Evolutionary conservation across 106 monocot species (phyloP).

Genomic region (Dioscorea zingiberensis): DNA sequence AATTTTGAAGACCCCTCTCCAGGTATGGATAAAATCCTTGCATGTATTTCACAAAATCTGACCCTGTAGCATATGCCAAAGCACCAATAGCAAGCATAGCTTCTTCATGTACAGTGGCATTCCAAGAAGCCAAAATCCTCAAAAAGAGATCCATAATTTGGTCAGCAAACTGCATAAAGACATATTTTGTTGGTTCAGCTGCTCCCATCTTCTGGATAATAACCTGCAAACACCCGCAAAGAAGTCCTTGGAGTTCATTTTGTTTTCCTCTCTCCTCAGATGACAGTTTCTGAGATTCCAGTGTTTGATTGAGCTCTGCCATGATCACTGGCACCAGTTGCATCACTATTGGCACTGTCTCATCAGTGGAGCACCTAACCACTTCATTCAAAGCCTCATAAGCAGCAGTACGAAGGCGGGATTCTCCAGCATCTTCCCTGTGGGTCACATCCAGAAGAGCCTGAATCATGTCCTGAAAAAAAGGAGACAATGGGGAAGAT

Average conservation of each 20-base stretch:
- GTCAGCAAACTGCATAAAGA: slow-evolving; percentile 25
- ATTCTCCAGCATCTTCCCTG: slow-evolving; percentile 39
- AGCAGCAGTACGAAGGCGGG: slow-evolving; percentile 25
- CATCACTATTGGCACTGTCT: slow-evolving; percentile 26
- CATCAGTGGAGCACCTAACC: slow-evolving; percentile 31
- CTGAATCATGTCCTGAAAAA: slow-evolving; percentile 34
- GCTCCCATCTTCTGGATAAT: slow-evolving; percentile 38
- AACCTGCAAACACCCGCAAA: slow-evolving; percentile 42
- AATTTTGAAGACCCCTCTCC: slow-evolving; percentile 45
- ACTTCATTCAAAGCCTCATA: slow-evolving; percentile 42
- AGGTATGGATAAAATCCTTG: slow-evolving; percentile 34
- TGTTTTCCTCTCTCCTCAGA: slow-evolving; percentile 21
- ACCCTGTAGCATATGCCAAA: slow-evolving; percentile 28
- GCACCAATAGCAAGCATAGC: slow-evolving; percentile 43
- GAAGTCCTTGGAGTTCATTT: slow-evolving; percentile 36
- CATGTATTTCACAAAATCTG: slow-evolving; percentile 31
- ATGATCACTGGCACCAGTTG: slow-evolving; percentile 32
- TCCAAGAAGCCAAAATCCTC: slow-evolving; percentile 29
- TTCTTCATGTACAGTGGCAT: slow-evolving; percentile 40
- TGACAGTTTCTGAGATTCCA: slow-evolving; percentile 18
- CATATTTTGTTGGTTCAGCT: slow-evolving; percentile 23
- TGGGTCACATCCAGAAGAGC: slow-evolving; percentile 31
- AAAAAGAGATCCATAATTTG: slow-evolving; percentile 42
- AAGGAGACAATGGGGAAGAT: slow-evolving; percentile 39
- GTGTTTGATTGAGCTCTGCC: slow-evolving; percentile 32